Conservation (phyloP, 441 rosid genomes). For the Euphorbia corollata region DNA sequence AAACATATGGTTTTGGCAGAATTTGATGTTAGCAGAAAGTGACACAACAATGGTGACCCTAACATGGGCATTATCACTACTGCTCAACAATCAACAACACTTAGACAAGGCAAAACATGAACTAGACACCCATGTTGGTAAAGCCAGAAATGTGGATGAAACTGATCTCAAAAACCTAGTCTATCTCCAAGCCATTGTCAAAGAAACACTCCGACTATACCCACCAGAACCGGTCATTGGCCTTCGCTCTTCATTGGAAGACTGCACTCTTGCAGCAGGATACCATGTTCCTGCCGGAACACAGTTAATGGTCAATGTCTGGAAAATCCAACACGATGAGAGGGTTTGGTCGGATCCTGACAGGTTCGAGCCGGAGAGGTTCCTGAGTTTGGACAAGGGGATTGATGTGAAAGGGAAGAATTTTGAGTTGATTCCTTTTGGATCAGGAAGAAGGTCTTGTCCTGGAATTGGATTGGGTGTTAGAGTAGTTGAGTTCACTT, state of each 20-base stretch:
- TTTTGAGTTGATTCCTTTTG: constrained; percentile 35
- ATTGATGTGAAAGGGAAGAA: constrained; percentile 28
- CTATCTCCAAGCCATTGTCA: constrained; percentile 44
- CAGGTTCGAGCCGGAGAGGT: constrained; percentile 32
- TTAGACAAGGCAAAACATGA: constrained; percentile 44
- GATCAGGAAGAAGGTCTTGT: constrained; percentile 35
- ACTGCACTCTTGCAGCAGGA: constrained; percentile 36
- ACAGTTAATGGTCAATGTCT: constrained; percentile 41
- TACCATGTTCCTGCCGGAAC: constrained; percentile 38
- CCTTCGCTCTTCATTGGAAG: constrained; percentile 38
- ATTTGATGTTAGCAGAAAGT: constrained; percentile 40
- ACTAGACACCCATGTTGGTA: constrained; percentile 39
- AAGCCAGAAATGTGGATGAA: constrained; percentile 37
- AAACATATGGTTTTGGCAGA: constrained; percentile 23
- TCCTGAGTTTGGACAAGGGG: constrained; percentile 23
- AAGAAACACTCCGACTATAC: constrained; percentile 45
- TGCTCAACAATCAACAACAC: constrained; percentile 30
- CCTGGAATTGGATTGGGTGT: constrained; percentile 29
- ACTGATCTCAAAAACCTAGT: constrained; percentile 38
- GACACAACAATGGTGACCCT: constrained; percentile 40
- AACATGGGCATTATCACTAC: constrained; percentile 34
- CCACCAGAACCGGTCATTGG: constrained; percentile 43
- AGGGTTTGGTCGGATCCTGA: constrained; percentile 30
- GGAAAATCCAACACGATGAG: constrained; percentile 45
- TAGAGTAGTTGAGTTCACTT: constrained; percentile 23